Evolutionary conservation across 208 protist genomes (phyloP).

Genomic region (Strigomonas culicis): DNA sequence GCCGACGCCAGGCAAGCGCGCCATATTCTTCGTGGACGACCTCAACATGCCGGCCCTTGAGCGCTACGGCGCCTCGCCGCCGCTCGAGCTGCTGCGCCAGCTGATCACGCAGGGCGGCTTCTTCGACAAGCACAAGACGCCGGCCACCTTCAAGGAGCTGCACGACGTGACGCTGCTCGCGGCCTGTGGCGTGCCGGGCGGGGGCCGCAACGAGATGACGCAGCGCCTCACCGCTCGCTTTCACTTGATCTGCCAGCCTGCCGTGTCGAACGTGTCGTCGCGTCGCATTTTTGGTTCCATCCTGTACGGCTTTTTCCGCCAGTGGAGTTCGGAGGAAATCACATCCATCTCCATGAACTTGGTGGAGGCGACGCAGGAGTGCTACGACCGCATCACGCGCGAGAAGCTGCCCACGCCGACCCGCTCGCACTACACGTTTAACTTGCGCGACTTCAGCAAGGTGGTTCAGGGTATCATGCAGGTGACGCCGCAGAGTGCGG

Average conservation of each 20-base stretch:
- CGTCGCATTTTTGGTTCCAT: conserved; percentile 96
- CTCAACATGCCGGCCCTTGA: conserved; percentile 96
- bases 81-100: conserved; percentile 94
- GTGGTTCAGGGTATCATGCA: conserved; percentile 97
- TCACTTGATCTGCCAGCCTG: conserved; percentile 92
- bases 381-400: conserved; percentile 93
- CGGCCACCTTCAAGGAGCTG: conserved; percentile 91
- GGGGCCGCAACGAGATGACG: conserved; percentile 93
- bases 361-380: conserved; percentile 90
- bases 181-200: conserved; percentile 94
- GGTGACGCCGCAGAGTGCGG: conserved; percentile 59
- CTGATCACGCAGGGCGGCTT: conserved; percentile 92
- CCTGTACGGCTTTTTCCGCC: conserved; percentile 85
- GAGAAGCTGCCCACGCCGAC: conserved; percentile 97
- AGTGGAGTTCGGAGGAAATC: conserved; percentile 56
- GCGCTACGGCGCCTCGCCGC: conserved; percentile 93
- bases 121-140: conserved; percentile 92
- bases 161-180: conserved; percentile 88
- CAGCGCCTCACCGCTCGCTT: conserved; percentile 92
- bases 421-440: conserved; percentile 99
- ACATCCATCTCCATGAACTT: conserved; percentile 57
- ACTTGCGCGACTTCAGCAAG: conserved; percentile 97
- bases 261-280: conserved; percentile 83
- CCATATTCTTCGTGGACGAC: conserved; percentile 95
- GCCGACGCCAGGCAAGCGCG: conserved; percentile 84